Base-by-base conservation (phyloP, 768 basidiomycete genomes). In the Podaxis carcinomalis region DNA sequence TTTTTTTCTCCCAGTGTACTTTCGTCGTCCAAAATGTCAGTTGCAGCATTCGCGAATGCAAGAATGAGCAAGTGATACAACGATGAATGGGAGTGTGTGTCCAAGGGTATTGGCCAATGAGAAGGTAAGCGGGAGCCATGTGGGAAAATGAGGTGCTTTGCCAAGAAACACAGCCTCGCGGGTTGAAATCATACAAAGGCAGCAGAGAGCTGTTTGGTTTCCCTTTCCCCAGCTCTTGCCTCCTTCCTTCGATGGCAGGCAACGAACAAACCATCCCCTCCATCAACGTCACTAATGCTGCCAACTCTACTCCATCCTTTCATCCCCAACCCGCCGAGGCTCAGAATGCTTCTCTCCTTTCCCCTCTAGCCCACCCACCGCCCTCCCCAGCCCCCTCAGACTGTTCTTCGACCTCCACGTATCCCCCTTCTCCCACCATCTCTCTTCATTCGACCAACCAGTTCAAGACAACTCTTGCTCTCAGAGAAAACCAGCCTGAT, bases 371-470 rank as follows among this genome's bases (percentile, higher is more conserved):
- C 53, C 61, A 61, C 47, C 64, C 61, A 1, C 64, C 62, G 7
- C 49, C 65, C 23, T 66, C 64, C 16, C 67, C 65, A 2, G 56
- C 42, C 13, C 62, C 67, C 35, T 67, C 70, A 5, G 68, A 69
- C 39, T 62, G 67, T 27, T 73, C 73, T 19, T 72, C 73, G 28
- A 53, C 65, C 4, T 72, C 69, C 9, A 59, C 75, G 23, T 70
- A 73, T 0, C 91, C 91, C 0, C 90, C 91, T 0, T 93, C 91
- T 0, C 92, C 91, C 0, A 92, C 91, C 0, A 78, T 90, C 9
- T 90, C 92, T 0, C 82, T 78, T 2, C 80, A 77, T 14, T 89
- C 88, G 2, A 84, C 84, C 0, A 79, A 83, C 0, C 82, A 85
- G 36, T 91, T 88, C 62, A 73, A 69, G 2, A 72, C 83, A 2